Conservation (phyloP, 2,329 filamentous ascomycete species). For the Corynespora cassiicola region DNA sequence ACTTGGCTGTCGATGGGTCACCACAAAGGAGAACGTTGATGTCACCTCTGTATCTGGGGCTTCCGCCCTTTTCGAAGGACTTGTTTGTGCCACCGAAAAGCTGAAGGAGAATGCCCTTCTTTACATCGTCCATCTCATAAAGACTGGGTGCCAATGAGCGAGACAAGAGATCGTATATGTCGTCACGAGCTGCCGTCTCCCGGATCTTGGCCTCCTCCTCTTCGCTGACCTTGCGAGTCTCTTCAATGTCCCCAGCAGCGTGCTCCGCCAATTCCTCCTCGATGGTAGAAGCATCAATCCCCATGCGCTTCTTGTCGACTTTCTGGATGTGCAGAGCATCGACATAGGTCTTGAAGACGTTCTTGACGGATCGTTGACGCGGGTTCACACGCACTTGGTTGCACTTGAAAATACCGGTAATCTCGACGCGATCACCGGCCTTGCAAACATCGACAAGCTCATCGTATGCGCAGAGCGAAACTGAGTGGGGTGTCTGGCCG, state of each 20-base stretch:
- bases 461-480: conserved; percentile 95
- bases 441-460: conserved; percentile 98
- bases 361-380: conserved; percentile 88
- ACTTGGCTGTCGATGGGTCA: conserved; percentile 96
- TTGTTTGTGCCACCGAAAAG: conserved; percentile 98
- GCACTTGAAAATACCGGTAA: conserved; percentile 96
- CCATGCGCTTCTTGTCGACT: conserved; percentile 92
- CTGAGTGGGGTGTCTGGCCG: conserved; percentile 95
- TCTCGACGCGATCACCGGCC: conserved; percentile 92
- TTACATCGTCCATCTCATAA: conserved; percentile 98
- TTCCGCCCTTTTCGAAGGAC: conserved; percentile 94
- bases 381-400: conserved; percentile 94
- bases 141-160: conserved; percentile 92
- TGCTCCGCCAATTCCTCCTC: conserved; percentile 81
- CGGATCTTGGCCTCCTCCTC: conserved; percentile 92
- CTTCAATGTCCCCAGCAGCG: conserved; percentile 74
- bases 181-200: conserved; percentile 76
- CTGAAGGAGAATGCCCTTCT: conserved; percentile 96
- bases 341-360: conserved; percentile 97
- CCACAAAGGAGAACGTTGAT: conserved; percentile 97
- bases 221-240: conserved; percentile 80
- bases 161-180: conserved; percentile 92
- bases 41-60: conserved; percentile 93
- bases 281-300: conserved; percentile 87
- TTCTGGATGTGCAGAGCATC: conserved; percentile 97